A percentile compares a stretch with the other conserved stretches of the same genome.
phyloP scores from a whole-genome alignment of 805 yeast genomes.

The Myxozyma kluyveri region DNA sequence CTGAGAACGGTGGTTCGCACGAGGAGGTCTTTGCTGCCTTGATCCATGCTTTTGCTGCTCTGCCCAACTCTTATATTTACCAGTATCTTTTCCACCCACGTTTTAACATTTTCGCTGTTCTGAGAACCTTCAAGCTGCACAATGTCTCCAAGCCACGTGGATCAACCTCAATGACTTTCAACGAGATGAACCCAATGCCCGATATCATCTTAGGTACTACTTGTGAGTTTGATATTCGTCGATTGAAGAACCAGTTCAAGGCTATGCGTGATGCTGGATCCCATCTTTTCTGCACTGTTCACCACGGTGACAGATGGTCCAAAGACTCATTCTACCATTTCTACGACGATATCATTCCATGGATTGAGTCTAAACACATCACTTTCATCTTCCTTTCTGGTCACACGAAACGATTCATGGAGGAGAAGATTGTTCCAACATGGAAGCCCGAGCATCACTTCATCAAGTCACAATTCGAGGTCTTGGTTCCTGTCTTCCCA shows the following conservation, averaged over 20 bases:
- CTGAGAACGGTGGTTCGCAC: constrained; percentile 28
- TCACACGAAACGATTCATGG: constrained; percentile 23
- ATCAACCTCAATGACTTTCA: constrained; percentile 21
- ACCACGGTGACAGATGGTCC: constrained; percentile 29
- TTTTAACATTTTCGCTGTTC: constrained; percentile 24
- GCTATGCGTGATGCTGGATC: constrained; percentile 20
- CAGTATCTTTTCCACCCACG: constrained; percentile 24
- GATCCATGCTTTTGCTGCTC: constrained; percentile 28
- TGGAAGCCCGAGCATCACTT: constrained; percentile 23
- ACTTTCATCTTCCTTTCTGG: constrained; percentile 26
- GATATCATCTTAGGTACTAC: constrained; percentile 27
- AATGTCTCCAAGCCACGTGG: constrained; percentile 23
- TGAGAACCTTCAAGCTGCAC: constrained; percentile 18
- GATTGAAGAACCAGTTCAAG: constrained; percentile 14
- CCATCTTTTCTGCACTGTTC: constrained; percentile 26
- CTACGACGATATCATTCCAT: constrained; percentile 24
- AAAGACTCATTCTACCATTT: constrained; percentile 16
- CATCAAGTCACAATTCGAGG: constrained; percentile 10
- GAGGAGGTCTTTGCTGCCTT: constrained; percentile 29
- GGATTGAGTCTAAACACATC: constrained; percentile 25
- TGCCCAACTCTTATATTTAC: constrained; percentile 25
- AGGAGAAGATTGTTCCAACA: constrained; percentile 18
- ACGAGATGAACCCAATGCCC: constrained; percentile 23
- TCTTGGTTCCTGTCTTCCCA: constrained; percentile 30
- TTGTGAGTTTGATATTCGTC: constrained; percentile 25